Evolutionary conservation across 176 grass and related monocot species (phyloP).

Genomic region (Aegilops longissima): DNA sequence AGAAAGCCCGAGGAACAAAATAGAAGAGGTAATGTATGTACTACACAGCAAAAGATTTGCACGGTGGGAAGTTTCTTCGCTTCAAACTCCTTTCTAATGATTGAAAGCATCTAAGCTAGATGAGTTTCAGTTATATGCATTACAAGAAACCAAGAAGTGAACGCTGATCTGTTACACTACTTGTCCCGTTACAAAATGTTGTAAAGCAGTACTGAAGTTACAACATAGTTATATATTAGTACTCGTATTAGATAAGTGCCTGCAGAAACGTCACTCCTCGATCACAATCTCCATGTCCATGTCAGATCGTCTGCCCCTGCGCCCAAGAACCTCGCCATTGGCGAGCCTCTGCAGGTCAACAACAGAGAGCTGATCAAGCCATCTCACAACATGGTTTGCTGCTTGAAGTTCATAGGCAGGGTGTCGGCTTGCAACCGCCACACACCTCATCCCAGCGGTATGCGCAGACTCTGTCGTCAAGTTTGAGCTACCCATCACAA

Average conservation of each 20-base stretch:
- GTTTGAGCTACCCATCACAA: slow-evolving; percentile 76
- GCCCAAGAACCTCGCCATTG: slow-evolving; percentile 44
- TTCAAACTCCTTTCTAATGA: slow-evolving; percentile 27
- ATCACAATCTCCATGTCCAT: slow-evolving; percentile 80
- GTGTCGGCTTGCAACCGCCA: slow-evolving; percentile 57
- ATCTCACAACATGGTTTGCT: slow-evolving; percentile 80
- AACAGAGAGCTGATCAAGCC: slow-evolving; percentile 76
- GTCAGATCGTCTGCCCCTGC: slow-evolving; percentile 39
- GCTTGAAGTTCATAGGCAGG: slow-evolving; percentile 64
- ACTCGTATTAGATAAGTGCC: background rate
- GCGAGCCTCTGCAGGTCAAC: slow-evolving; percentile 51
- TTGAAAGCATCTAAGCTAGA: slow-evolving; percentile 25
- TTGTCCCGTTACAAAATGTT: slow-evolving; percentile 25
- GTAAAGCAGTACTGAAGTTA: slow-evolving; percentile 22
- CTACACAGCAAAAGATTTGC: slow-evolving; percentile 22
- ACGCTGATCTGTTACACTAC: slow-evolving; percentile 18
- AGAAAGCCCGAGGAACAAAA: slow-evolving; percentile 3
- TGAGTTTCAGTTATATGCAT: slow-evolving; percentile 28
- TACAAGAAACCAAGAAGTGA: slow-evolving; percentile 31
- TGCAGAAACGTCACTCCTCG: slow-evolving; percentile 50
- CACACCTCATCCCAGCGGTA: slow-evolving; percentile 75
- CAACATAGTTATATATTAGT: slow-evolving; percentile 10
- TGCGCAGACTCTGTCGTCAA: slow-evolving; percentile 47
- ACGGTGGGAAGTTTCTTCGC: slow-evolving; percentile 22
- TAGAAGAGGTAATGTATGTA: background rate